Evolutionary conservation across 176 grass and related monocot genomes (phyloP).

Genomic region (Musa troglodytarum): DNA sequence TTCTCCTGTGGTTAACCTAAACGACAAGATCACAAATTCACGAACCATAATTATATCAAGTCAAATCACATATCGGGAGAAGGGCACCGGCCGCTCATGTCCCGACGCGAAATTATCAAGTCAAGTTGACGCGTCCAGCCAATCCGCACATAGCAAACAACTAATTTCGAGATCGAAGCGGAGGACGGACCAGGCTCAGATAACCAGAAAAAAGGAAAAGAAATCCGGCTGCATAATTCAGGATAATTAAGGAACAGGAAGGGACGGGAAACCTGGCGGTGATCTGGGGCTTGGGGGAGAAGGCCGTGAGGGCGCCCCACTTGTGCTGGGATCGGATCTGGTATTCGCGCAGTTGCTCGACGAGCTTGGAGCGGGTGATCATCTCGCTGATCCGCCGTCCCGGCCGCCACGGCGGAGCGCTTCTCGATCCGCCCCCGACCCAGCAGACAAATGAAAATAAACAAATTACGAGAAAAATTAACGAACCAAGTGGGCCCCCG

Average conservation of each 20-base stretch:
- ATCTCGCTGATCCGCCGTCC: constrained; percentile 27
- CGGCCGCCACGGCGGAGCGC: not conserved
- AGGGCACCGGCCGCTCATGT: not conserved
- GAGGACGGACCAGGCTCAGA: not conserved
- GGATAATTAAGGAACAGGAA: not conserved
- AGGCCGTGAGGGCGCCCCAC: constrained; percentile 43
- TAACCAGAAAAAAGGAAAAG: too few relatives aligned
- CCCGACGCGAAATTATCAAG: not conserved
- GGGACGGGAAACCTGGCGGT: constrained; percentile 43
- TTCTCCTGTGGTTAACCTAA: too few relatives aligned
- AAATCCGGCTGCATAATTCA: too few relatives aligned
- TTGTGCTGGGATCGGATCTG: constrained; percentile 86
- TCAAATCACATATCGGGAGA: not conserved
- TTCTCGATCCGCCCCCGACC: not conserved
- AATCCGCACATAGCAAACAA: not conserved
- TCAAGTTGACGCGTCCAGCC: not conserved
- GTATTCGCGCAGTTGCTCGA: constrained; percentile 74
- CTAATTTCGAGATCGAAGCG: not conserved
- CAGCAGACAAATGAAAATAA: not conserved
- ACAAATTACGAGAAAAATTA: not conserved
- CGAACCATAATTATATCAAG: too few relatives aligned
- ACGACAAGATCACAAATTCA: too few relatives aligned
- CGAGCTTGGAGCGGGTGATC: constrained; percentile 92
- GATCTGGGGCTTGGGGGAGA: constrained; percentile 79
- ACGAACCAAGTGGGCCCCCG: not conserved